Evolutionary conservation across 1,139 yeast species (phyloP), one percentile per base, ranked within the genome.

Genomic region (Ogataea hybrid): DNA sequence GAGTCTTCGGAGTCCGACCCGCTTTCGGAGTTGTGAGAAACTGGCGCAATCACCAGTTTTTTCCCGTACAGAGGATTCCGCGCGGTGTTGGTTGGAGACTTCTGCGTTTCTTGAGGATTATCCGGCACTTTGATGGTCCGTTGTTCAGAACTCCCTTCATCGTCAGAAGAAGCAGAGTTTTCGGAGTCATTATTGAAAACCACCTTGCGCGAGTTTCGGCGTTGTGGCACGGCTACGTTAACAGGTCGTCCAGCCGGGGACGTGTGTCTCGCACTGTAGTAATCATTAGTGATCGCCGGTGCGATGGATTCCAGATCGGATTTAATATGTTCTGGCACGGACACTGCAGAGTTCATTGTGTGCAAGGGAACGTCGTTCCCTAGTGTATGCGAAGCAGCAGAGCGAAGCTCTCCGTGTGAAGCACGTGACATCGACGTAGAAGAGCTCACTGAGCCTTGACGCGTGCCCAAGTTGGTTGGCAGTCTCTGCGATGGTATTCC

Each of bases 251-350:
- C 25, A 21, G 14, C 31, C 9, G 35, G 27, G 17, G 23, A 37
- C 32, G 35, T 20, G 28, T 31, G 32, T 37, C 43, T 14, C 6
- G 37, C 12, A 23, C 18, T 38, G 34, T 40, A 41, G 35, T 43
- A 44, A 16, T 46, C 49, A 25, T 48, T 33, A 2, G 47, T 47
- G 12, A 39, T 44, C 6, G 53, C 40, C 9, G 52, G 53, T 2
- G 48, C 37, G 11, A 48, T 41, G 2, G 55, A 49, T 14, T 51
- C 55, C 51, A 51, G 40, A n/a, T 51, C 55, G 8, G 48, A 20
- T 28, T 37, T 46, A 30, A 53, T 36, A 18, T 39, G 46, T 11
- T 52, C 57, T 2, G 58, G 56, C 28, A 53, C 43, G 3, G 58
- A 53, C 5, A 51, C 50, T 6, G 52, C 55, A 6, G 57, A 52